phyloP scores from a whole-genome alignment of 202 grass and related monocot genomes.

The Musa balbisiana region DNA sequence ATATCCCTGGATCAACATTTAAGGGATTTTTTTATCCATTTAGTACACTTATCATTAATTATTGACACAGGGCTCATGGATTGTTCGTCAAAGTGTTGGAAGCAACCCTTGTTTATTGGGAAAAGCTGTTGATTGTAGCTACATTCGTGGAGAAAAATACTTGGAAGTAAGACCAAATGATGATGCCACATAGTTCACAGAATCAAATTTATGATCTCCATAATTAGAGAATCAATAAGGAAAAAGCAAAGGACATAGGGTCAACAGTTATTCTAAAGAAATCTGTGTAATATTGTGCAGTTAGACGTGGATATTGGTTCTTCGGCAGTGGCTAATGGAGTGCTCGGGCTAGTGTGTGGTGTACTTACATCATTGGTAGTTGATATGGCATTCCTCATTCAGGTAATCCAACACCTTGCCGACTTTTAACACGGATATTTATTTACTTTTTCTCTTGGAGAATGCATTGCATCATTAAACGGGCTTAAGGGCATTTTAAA shows the following conservation, averaged over 20 bases:
- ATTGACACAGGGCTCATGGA: slow-evolving; percentile 77
- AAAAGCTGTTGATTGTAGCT: slow-evolving; percentile 86
- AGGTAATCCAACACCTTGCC: slow-evolving; percentile 34
- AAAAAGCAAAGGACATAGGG: not conserved
- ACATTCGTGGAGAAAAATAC: slow-evolving; percentile 53
- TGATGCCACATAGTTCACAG: not conserved
- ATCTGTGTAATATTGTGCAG: slow-evolving; percentile 35
- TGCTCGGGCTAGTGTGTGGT: slow-evolving; percentile 82
- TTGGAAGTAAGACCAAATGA: slow-evolving; percentile 49
- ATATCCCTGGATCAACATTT: not conserved
- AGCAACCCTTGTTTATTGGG: slow-evolving; percentile 79
- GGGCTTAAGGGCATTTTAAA: no score
- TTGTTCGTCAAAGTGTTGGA: slow-evolving; percentile 92
- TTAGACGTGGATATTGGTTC: slow-evolving; percentile 93
- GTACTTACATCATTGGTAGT: slow-evolving; percentile 76
- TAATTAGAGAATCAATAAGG: not conserved
- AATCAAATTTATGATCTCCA: not conserved
- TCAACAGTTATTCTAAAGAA: not conserved
- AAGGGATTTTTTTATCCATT: not conserved
- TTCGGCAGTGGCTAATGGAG: slow-evolving; percentile 86
- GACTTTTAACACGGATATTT: not conserved
- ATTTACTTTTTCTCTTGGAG: no score
- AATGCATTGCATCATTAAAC: no score
- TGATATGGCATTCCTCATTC: slow-evolving; percentile 93
- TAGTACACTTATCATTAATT: not conserved